These are phyloP conservation scores for Gymnopilus junonius DNA, from an alignment of 768 basidiomycete species.

Conservation along the genomic window DNA sequence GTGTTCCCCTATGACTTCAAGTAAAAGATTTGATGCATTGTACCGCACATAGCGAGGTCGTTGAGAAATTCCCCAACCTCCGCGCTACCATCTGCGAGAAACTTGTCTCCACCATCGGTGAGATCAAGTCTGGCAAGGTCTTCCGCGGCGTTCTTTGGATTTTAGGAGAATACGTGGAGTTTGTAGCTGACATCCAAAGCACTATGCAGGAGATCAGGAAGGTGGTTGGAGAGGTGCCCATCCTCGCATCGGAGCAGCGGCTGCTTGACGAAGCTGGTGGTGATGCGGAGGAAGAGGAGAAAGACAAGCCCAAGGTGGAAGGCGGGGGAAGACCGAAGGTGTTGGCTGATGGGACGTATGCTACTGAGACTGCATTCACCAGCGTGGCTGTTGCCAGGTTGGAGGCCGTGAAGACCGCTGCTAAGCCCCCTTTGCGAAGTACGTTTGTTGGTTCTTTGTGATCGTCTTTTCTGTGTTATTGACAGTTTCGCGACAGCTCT, in stretches of 20 bases:
- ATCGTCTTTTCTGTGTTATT: background rate
- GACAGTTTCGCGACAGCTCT: constrained; percentile 52
- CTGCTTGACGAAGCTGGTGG: constrained; percentile 76
- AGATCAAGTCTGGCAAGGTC: constrained; percentile 96
- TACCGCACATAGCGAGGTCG: constrained; percentile 71
- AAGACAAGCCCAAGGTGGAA: constrained; percentile 49
- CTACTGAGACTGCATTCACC: constrained; percentile 91
- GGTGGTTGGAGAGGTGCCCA: constrained; percentile 96
- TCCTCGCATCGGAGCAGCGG: constrained; percentile 87
- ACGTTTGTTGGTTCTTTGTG: constrained; percentile 24
- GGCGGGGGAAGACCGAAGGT: constrained; percentile 71
- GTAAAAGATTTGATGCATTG: background rate
- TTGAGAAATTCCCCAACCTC: constrained; percentile 94
- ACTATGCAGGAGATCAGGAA: constrained; percentile 81
- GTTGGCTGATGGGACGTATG: constrained; percentile 96
- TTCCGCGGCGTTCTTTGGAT: constrained; percentile 98
- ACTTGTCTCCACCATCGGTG: constrained; percentile 76
- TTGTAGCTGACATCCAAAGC: constrained; percentile 65
- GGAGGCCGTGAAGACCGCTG: constrained; percentile 83
- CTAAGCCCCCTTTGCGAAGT: constrained; percentile 91
- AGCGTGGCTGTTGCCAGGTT: constrained; percentile 62
- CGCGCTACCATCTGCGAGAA: constrained; percentile 84
- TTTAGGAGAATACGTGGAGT: constrained; percentile 91
- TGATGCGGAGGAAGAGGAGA: constrained; percentile 51
- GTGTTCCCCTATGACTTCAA: background rate